Conservation (phyloP, 192 early-diverging fungal genomes). For the Coemansia brasiliensis region DNA sequence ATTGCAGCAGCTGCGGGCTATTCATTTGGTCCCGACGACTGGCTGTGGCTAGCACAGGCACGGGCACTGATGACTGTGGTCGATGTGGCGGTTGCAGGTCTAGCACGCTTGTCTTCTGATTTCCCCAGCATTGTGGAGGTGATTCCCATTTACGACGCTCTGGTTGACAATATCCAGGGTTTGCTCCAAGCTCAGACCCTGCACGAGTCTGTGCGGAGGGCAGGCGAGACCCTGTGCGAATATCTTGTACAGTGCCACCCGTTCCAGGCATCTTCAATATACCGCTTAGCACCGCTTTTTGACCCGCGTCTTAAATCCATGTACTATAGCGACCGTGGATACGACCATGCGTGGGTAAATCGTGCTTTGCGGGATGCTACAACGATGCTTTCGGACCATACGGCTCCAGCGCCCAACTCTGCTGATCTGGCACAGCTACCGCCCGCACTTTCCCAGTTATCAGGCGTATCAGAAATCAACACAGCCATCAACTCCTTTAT, state of each 20-base stretch:
- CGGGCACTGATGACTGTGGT: conserved; percentile 36
- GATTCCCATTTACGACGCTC: conserved; percentile 45
- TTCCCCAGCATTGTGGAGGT: conserved; percentile 45
- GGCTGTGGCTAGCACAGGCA: conserved; percentile 47
- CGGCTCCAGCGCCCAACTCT: conserved; percentile 5
- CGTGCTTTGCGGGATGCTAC: conserved; percentile 43
- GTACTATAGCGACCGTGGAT: conserved; percentile 43
- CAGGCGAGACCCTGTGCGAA: conserved; percentile 37
- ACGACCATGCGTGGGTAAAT: conserved; percentile 33
- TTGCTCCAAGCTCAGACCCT: conserved; percentile 26
- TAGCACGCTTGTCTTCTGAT: conserved; percentile 21
- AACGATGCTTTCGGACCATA: conserved; percentile 31
- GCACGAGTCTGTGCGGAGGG: conserved; percentile 22
- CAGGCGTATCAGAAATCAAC: conserved; percentile 15
- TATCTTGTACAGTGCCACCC: conserved; percentile 47
- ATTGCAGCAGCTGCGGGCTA: conserved; percentile 2
- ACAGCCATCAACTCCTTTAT: conserved; percentile 35
- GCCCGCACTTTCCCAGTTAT: conserved; percentile 10
- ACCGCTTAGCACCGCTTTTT: conserved; percentile 49
- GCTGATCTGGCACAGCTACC: not conserved
- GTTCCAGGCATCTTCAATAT: conserved; percentile 54
- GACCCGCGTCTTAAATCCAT: conserved; percentile 47
- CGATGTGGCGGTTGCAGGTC: conserved; percentile 7
- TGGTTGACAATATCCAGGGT: conserved; percentile 32
- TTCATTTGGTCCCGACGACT: conserved; percentile 29